Evolutionary conservation across 495 filamentous ascomycete species (phyloP), one percentile per base, ranked within the genome.

Genomic region (Elasticomyces elasticus): DNA sequence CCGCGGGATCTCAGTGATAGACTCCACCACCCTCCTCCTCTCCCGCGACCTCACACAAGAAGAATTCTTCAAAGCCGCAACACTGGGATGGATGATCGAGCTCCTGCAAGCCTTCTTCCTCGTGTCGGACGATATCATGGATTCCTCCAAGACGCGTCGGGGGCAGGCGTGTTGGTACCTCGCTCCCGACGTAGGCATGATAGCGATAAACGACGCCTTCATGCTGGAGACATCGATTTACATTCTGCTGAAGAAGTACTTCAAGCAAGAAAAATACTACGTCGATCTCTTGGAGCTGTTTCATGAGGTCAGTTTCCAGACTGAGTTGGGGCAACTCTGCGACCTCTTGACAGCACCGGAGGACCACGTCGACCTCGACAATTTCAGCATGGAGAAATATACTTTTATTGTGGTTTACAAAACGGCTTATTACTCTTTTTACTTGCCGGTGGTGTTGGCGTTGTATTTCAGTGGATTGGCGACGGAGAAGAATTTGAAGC

Each of bases 401-500:
- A 83, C 76, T 67, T 98, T 97, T 77, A 98, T 98, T 66, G 92
- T 98, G 69, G 87, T 90, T 72, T 96, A 89, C 82, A 98, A 98
- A 80, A 98, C 94, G 26, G 94, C 92, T 33, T 98, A 91, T 74
- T 98, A 98, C 76, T 87, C 81, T 65, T 98, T 98, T 79, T 97
- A 97, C 74, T 85, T 98, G 0, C 92, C 92, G 33, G 89, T 98
- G n/a, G 91, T 87, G 6, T 77, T 96, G 26, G 86, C 94, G 0
- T 73, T 98, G 60, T 73, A 86, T 72, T 82, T 87, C 67, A 78
- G 90, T 61, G 80, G 87, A 55, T 72, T 87, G 33, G 94, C 91
- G 10, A 89, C 86, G 11, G 77, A 80, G 6, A 76, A 82, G 67
- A 96, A 94, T 74, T 81, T 97, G 51, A 80, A 86, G 69, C 81